Conservation (phyloP, 352 stramenopile species). For the Globisporangium ultimum region DNA sequence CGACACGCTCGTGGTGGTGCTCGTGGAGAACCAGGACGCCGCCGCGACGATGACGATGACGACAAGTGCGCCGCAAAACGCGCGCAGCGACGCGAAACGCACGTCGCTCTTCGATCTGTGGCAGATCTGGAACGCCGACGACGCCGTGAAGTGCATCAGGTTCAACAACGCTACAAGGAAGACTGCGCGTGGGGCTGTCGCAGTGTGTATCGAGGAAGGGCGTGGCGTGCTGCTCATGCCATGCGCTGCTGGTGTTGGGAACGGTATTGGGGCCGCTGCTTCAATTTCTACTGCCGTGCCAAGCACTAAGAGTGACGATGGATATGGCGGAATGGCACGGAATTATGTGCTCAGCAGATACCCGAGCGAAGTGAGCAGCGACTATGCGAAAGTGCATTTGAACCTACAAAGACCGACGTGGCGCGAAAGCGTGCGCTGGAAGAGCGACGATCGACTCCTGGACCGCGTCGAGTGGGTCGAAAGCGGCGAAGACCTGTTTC, state of each 20-base stretch:
- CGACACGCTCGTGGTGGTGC: constrained; percentile 58
- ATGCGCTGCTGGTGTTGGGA: constrained; percentile 2
- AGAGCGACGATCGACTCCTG: constrained; percentile 54
- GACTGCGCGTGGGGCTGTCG: constrained; percentile 46
- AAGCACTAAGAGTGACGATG: constrained; percentile 1
- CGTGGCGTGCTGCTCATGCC: constrained; percentile 65
- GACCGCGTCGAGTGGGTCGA: constrained; percentile 76
- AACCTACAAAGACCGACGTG: constrained; percentile 63
- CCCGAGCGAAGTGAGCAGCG: constrained; percentile 19
- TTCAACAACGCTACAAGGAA: constrained; percentile 50
- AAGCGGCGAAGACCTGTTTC: constrained; percentile 58
- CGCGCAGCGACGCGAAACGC: constrained; percentile 20
- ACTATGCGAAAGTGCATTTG: constrained; percentile 72
- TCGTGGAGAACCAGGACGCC: constrained; percentile 37
- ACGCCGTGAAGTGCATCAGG: constrained; percentile 41
- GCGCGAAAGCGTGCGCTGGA: constrained; percentile 69
- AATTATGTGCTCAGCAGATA: background rate
- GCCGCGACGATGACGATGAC: background rate
- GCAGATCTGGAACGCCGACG: constrained; percentile 60
- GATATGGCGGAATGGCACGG: background rate
- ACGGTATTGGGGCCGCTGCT: background rate
- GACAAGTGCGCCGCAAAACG: constrained; percentile 6
- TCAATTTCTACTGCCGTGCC: background rate
- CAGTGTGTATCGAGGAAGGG: constrained; percentile 59
- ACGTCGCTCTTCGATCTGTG: constrained; percentile 58